These are phyloP conservation scores for Penicillium hordei DNA, from an alignment of 2,329 filamentous ascomycete genomes.

Conservation along the genomic window DNA sequence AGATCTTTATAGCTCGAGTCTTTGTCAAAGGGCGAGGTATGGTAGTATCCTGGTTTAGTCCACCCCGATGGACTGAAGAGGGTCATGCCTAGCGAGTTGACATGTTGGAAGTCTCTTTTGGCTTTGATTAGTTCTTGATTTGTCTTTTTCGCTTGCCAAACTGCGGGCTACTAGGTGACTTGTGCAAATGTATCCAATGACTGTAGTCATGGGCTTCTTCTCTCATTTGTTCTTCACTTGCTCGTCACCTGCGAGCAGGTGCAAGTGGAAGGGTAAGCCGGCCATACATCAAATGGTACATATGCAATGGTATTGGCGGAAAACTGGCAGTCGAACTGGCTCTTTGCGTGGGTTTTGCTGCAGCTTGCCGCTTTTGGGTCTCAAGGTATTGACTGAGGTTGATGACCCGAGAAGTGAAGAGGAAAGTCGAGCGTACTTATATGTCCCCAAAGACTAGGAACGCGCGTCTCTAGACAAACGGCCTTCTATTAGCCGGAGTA, in stretches of 20 bases:
- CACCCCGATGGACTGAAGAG: neutral
- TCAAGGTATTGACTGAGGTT: neutral
- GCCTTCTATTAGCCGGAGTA: neutral
- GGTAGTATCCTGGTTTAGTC: neutral
- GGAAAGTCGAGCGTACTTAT: neutral
- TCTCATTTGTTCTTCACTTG: neutral
- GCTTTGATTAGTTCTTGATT: neutral
- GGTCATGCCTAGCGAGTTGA: neutral
- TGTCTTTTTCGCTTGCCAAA: neutral
- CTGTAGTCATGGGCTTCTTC: neutral
- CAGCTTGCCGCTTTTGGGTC: neutral
- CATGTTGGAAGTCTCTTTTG: neutral
- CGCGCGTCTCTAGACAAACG: too few relatives aligned
- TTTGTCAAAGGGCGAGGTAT: too few relatives aligned
- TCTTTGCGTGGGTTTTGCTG: neutral
- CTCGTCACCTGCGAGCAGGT: neutral
- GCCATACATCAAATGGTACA: neutral
- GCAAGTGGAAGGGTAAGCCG: neutral
- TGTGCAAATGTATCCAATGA: neutral
- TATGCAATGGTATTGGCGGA: neutral
- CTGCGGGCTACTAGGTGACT: neutral
- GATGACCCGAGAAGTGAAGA: neutral
- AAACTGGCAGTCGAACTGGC: neutral
- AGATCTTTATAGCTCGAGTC: too few relatives aligned
- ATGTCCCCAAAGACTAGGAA: too few relatives aligned